A percentile compares a stretch with the other conserved stretches of the same genome.
phyloP scores from a whole-genome alignment of 805 yeast species.

The Starmerella riodocensis region DNA sequence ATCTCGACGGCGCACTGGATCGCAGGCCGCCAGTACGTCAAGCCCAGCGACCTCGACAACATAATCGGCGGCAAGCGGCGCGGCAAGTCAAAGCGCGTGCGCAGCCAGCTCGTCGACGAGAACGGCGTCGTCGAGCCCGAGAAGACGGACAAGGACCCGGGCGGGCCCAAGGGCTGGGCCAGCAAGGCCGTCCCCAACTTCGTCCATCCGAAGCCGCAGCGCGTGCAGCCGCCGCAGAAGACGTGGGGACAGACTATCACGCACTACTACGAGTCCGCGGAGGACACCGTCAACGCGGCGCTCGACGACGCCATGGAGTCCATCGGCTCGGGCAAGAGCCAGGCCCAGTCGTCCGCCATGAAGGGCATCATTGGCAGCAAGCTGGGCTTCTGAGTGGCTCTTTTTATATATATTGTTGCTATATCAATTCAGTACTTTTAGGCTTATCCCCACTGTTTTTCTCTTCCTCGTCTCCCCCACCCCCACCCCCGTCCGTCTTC shows the following conservation, averaged over 20 bases:
- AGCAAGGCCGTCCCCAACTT: constrained; percentile 5
- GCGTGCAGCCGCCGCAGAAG: constrained; percentile 12
- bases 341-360: constrained; percentile 17
- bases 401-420: no score
- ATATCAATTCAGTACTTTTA: no score
- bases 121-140: constrained; percentile 6
- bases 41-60: constrained; percentile 47
- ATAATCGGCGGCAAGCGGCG: constrained; percentile 67
- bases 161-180: constrained; percentile 7
- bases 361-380: constrained; percentile 19
- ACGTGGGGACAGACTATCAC: constrained; percentile 24
- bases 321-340: constrained; percentile 13
- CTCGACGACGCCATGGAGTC: constrained; percentile 33
- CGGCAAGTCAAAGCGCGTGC: constrained; percentile 34
- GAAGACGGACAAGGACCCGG: background rate
- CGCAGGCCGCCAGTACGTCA: constrained; percentile 54
- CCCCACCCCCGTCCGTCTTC: no score
- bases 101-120: constrained; percentile 17
- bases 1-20: constrained; percentile 77
- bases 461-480: no score
- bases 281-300: constrained; percentile 38
- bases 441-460: no score
- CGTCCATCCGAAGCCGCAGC: constrained; percentile 9
- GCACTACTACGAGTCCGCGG: constrained; percentile 22
- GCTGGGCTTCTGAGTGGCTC: constrained; percentile 16